Conservation (phyloP, 495 filamentous ascomycete genomes). For the Cryomyces minteri region DNA sequence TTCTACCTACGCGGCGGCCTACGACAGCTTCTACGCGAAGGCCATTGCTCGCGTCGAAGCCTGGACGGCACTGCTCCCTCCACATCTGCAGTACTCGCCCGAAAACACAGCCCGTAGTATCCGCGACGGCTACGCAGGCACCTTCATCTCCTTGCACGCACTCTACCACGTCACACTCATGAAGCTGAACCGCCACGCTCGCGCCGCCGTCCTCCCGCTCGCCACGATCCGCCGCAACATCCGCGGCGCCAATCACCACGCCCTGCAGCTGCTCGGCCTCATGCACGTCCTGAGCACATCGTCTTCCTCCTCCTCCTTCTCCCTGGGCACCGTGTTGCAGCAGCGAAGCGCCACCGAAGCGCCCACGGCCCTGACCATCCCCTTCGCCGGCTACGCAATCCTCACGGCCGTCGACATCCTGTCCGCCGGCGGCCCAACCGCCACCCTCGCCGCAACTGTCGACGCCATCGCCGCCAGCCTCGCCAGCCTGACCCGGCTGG, state of each 20-base stretch:
- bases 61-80: conserved; percentile 28
- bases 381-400: conserved; percentile 16
- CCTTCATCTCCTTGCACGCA: conserved; percentile 40
- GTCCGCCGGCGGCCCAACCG: conserved; percentile 10
- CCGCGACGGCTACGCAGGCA: conserved; percentile 26
- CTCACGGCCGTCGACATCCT: conserved; percentile 17
- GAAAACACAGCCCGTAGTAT: conserved; percentile 32
- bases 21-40: conserved; percentile 31
- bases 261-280: conserved; percentile 9
- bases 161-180: conserved; percentile 41
- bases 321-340: not conserved
- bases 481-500: conserved; percentile 10
- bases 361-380: conserved; percentile 8
- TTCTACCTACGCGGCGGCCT: conserved; percentile 22
- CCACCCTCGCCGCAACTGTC: conserved; percentile 8
- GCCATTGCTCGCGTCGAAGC: conserved; percentile 30
- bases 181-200: conserved; percentile 42
- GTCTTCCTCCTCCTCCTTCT: conserved; percentile 2
- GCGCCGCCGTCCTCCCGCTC: conserved; percentile 7
- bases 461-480: conserved; percentile 6
- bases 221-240: conserved; percentile 14
- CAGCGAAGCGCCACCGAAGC: not conserved
- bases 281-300: conserved; percentile 3
- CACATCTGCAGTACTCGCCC: conserved; percentile 26
- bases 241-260: conserved; percentile 9